These are phyloP conservation scores for Rickenella mellea DNA, from an alignment of 768 basidiomycete species.

Conservation along the genomic window DNA sequence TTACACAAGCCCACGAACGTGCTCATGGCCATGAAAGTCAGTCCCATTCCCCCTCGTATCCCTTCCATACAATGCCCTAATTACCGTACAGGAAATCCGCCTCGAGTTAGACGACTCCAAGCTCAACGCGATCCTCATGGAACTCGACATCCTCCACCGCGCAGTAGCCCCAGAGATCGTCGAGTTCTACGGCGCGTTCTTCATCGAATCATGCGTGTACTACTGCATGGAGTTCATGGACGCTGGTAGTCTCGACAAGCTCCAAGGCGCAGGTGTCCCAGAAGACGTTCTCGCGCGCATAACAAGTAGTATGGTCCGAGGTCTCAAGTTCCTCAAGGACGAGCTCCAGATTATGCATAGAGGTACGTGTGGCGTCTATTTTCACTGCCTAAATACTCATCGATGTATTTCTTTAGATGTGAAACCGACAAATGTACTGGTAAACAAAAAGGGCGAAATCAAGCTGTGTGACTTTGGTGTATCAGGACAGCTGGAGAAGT, in stretches of 20 bases:
- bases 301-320: constrained; percentile 73
- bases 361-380: no score
- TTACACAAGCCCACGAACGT: constrained; percentile 91
- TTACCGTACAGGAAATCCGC: constrained; percentile 75
- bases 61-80: constrained; percentile 1
- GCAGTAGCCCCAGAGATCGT: constrained; percentile 88
- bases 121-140: constrained; percentile 95
- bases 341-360: constrained; percentile 81
- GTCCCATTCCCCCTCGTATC: constrained; percentile 9
- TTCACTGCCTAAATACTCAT: constrained; percentile 2
- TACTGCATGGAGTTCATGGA: constrained; percentile 99
- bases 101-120: constrained; percentile 91
- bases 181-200: constrained; percentile 98
- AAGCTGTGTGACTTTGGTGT: constrained; percentile 99
- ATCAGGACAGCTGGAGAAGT: constrained; percentile 93
- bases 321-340: constrained; percentile 93
- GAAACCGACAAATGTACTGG: constrained; percentile 89
- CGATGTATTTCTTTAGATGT: constrained; percentile 44
- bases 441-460: constrained; percentile 80
- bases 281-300: constrained; percentile 82
- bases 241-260: constrained; percentile 88
- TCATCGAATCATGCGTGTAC: constrained; percentile 99
- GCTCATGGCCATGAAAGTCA: constrained; percentile 97
- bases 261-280: constrained; percentile 40
- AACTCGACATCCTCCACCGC: constrained; percentile 94